Percentiles rank a stretch among this genome's conserved stretches.
Evolutionary conservation across 2,329 filamentous ascomycete genomes (phyloP).

Genomic region (Pseudogymnoascus sp.): DNA sequence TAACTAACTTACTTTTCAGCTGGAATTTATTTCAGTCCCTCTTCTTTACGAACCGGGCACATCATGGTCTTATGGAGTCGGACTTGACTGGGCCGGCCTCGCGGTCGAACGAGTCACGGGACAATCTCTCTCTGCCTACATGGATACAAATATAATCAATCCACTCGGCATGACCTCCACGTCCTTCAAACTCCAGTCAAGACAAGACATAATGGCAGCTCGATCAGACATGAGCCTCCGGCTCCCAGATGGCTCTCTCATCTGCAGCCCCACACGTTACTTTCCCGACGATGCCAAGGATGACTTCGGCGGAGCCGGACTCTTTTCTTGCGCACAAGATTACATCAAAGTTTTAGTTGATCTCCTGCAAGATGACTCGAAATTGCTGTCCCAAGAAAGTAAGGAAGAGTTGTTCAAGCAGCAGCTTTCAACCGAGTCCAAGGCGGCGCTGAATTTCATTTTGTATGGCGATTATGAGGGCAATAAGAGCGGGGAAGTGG

Average conservation of each 20-base stretch:
- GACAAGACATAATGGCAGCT: slow-evolving; percentile 22
- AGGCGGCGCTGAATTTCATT: neutral
- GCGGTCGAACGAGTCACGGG: slow-evolving; percentile 37
- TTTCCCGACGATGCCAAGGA: slow-evolving; percentile 32
- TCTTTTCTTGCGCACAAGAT: slow-evolving; percentile 30
- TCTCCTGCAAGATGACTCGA: slow-evolving; percentile 46
- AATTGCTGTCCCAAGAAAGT: slow-evolving; percentile 35
- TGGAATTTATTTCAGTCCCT: slow-evolving; percentile 29
- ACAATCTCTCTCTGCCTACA: slow-evolving; percentile 38
- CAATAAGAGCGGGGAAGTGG: neutral
- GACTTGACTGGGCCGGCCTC: slow-evolving; percentile 30
- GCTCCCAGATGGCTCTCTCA: neutral
- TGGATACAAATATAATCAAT: slow-evolving; percentile 39
- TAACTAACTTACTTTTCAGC: neutral
- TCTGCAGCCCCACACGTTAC: slow-evolving; percentile 22
- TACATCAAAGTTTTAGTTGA: slow-evolving; percentile 49
- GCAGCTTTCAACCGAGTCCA: slow-evolving; percentile 28
- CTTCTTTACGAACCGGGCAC: slow-evolving; percentile 57
- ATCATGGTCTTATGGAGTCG: slow-evolving; percentile 50
- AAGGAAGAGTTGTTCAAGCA: slow-evolving; percentile 39
- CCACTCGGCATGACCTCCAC: slow-evolving; percentile 43
- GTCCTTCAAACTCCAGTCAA: slow-evolving; percentile 43
- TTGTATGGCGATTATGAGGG: neutral
- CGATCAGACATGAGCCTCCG: neutral
- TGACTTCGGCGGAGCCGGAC: slow-evolving; percentile 29